Conservation (phyloP, 2,329 filamentous ascomycete species). For the Phyllachora maydis region DNA sequence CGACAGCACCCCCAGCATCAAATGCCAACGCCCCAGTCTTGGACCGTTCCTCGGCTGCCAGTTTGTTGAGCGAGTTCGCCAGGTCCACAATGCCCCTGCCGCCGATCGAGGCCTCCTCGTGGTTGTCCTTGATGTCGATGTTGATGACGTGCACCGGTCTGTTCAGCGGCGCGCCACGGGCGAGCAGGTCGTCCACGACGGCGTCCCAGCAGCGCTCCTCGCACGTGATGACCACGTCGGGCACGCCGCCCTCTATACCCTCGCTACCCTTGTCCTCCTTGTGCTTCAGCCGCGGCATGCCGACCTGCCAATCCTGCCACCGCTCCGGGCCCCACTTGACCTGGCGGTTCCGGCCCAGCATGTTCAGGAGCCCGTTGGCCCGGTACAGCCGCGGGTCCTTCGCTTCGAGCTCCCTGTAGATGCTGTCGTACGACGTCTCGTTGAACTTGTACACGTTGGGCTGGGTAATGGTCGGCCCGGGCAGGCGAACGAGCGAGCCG, state of each 20-base stretch:
- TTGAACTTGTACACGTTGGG: slow-evolving; percentile 99
- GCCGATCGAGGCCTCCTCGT: slow-evolving; percentile 83
- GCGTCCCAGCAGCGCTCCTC: slow-evolving; percentile 98
- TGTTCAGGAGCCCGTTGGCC: slow-evolving; percentile 83
- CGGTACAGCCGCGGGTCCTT: slow-evolving; percentile 81
- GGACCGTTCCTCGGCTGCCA: slow-evolving; percentile 57
- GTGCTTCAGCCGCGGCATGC: slow-evolving; percentile 62
- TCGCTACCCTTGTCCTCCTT: slow-evolving; percentile 53
- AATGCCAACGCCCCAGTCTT: slow-evolving; percentile 42
- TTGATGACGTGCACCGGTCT: slow-evolving; percentile 95
- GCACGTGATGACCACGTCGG: slow-evolving; percentile 90
- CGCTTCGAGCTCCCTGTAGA: slow-evolving; percentile 73
- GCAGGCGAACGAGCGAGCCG: slow-evolving; percentile 79
- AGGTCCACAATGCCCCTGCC: slow-evolving; percentile 84
- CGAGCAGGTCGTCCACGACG: slow-evolving; percentile 81
- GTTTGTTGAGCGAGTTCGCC: slow-evolving; percentile 64
- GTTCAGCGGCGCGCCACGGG: slow-evolving; percentile 70
- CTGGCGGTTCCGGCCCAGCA: slow-evolving; percentile 78
- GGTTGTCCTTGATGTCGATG: slow-evolving; percentile 94
- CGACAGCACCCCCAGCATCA: slow-evolving; percentile 44
- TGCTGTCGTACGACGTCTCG: slow-evolving; percentile 82
- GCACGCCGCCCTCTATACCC: slow-evolving; percentile 73
- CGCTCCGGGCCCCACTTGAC: slow-evolving; percentile 93
- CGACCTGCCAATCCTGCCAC: slow-evolving; percentile 94
- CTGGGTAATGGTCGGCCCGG: slow-evolving; percentile 75